Conservation (phyloP, 257 asterid genomes). For the Orobanche coerulescens region DNA sequence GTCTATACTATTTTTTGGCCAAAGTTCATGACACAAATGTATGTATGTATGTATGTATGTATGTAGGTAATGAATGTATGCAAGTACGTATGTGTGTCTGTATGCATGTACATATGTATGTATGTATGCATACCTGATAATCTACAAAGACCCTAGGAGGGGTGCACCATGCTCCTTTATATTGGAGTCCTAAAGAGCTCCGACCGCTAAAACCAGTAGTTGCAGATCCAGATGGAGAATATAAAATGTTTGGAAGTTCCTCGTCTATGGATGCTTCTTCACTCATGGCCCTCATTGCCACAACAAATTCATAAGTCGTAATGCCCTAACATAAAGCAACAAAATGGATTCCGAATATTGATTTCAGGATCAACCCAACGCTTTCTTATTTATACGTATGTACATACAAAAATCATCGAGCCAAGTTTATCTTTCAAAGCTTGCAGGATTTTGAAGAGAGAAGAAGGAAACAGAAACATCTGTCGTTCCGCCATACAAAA, state of each 20-base stretch:
- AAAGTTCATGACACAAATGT: too few species aligned
- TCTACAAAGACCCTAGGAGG: constrained; percentile 98
- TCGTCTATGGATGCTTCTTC: constrained; percentile 82
- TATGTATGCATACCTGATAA: constrained; percentile 99
- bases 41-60: too few species aligned
- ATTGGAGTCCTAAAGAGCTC: constrained; percentile 94
- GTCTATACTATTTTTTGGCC: too few species aligned
- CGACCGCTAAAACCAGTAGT: constrained; percentile 97
- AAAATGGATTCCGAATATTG: not conserved
- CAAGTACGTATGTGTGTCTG: too few species aligned
- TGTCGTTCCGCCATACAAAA: too few species aligned
- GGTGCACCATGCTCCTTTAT: constrained; percentile 99
- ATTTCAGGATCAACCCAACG: constrained; percentile 18
- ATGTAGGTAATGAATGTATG: too few species aligned
- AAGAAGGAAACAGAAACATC: too few species aligned
- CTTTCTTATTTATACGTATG: not conserved
- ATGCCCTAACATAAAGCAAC: constrained; percentile 53
- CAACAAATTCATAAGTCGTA: constrained; percentile 89
- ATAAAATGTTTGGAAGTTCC: constrained; percentile 60
- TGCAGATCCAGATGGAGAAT: constrained; percentile 90
- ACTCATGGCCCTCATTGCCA: constrained; percentile 98
- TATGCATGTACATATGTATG: not conserved
- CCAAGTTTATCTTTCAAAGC: not conserved
- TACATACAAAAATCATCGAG: not conserved
- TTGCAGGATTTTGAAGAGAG: not conserved